Conservation (phyloP, 805 yeast species). For the Yarrowia deformans region DNA sequence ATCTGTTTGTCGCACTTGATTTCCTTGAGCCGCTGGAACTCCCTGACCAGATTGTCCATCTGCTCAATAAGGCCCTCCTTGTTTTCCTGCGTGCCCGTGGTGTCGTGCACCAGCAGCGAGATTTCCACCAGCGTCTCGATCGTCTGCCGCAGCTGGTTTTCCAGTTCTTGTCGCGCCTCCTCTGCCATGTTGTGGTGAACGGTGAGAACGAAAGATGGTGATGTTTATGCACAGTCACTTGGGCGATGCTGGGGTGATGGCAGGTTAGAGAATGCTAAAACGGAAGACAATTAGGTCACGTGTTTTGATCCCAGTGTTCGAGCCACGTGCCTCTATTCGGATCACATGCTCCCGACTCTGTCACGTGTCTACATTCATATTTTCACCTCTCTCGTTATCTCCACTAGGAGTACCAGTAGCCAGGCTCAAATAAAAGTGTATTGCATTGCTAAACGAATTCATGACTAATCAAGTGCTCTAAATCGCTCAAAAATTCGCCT, state of each 20-base stretch:
- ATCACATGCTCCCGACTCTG: too few species aligned
- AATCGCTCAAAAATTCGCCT: too few species aligned
- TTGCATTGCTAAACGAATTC: too few species aligned
- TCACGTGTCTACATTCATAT: too few species aligned
- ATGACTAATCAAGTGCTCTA: too few species aligned
- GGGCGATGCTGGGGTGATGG: neutral
- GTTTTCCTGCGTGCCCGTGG: constrained; percentile 85
- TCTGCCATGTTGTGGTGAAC: neutral
- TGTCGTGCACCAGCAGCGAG: constrained; percentile 92
- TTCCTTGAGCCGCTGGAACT: constrained; percentile 51
- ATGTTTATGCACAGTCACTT: constrained; percentile 19
- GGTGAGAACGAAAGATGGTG: neutral
- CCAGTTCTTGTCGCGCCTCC: constrained; percentile 41
- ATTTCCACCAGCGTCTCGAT: constrained; percentile 86
- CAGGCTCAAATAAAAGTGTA: too few species aligned
- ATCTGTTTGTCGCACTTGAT: constrained; percentile 42
- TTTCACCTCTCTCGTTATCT: too few species aligned
- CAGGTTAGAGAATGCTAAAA: too few species aligned
- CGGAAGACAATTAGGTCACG: too few species aligned
- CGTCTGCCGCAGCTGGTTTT: constrained; percentile 57
- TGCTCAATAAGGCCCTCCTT: constrained; percentile 60
- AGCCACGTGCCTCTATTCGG: too few species aligned
- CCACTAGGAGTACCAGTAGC: too few species aligned
- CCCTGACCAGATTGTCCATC: constrained; percentile 42
- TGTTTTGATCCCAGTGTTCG: too few species aligned